Evolutionary conservation across 2,329 filamentous ascomycete genomes (phyloP).

Genomic region (Dryadomyces sulphureus): DNA sequence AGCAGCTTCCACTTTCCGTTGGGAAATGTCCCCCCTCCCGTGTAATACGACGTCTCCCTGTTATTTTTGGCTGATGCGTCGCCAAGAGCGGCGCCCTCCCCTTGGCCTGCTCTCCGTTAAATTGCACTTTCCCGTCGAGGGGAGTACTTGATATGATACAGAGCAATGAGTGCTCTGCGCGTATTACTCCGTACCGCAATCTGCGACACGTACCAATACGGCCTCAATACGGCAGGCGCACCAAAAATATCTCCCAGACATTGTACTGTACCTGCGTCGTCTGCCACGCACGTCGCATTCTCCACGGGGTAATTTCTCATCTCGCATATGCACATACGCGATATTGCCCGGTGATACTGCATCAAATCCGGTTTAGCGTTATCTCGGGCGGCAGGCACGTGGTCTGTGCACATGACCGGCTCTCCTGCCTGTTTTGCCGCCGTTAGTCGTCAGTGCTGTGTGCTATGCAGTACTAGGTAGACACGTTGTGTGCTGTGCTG

Average conservation of each 20-base stretch:
- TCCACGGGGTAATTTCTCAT: not conserved
- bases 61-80: constrained; percentile 5
- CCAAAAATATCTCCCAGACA: too few species aligned
- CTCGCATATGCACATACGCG: not conserved
- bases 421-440: not conserved
- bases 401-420: not conserved
- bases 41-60: not conserved
- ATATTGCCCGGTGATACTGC: too few species aligned
- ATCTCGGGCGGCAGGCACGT: not conserved
- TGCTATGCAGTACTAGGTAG: too few species aligned
- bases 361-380: not conserved
- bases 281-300: not conserved
- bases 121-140: not conserved
- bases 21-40: not conserved
- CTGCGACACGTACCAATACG: too few species aligned
- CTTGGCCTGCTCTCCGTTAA: not conserved
- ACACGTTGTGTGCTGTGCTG: too few species aligned
- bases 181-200: too few species aligned
- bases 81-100: not conserved
- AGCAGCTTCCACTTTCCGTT: constrained; percentile 2
- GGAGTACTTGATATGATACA: too few species aligned
- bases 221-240: too few species aligned
- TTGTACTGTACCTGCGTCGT: too few species aligned
- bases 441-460: not conserved
- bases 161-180: not conserved